Base-by-base conservation (phyloP, 164 flowering plant genomes). In the Santalum album region DNA sequence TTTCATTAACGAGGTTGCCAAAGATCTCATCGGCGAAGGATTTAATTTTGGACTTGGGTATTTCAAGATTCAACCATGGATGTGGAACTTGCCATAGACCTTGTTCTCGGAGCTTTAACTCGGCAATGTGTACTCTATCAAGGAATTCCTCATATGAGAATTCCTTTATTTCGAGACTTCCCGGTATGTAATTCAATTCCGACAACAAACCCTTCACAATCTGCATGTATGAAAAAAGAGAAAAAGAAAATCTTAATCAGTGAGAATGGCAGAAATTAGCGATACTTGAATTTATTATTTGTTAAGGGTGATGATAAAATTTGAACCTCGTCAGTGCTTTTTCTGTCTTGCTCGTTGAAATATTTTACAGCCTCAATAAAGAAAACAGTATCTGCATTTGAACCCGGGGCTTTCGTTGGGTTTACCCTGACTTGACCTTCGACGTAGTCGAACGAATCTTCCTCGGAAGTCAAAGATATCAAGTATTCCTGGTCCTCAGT, bases 71-170 rank as follows among this genome's bases (percentile, higher is more conserved):
- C 7, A 76, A 65, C 81, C 81, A 76, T 23, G 81, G 77, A 53
- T 76, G 81, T 19, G 78, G 36, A 17, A 76, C 73, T 34, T 76
- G 72, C 80, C 80, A 76, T n/a, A 68, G 49, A 3, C 78, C 78
- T 18, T 6, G 55, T 35, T 53, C 46, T 44, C 49, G 22, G 58
- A n/a, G n/a, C n/a, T n/a, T n/a, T n/a, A n/a, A n/a, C n/a, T 76
- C 81, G 25, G 58, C 72, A 57, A 49, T 48, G n/a, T 62, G 63
- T 9, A 76, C 75, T 19, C 78, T 58, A 35, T 73, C 60, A 2
- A 76, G 60, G 61, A 76, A 76, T 44, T 76, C 78, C 16, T 68
- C 54, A 51, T 68, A 71, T 23, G 72, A 40, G 6, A 73, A 69
- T n/a, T 63, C 72, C 26, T 64, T 64, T 55, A 48, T 57, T 36